Evolutionary conservation across 441 rosid genomes (phyloP).

Genomic region (Gossypium aridum): DNA sequence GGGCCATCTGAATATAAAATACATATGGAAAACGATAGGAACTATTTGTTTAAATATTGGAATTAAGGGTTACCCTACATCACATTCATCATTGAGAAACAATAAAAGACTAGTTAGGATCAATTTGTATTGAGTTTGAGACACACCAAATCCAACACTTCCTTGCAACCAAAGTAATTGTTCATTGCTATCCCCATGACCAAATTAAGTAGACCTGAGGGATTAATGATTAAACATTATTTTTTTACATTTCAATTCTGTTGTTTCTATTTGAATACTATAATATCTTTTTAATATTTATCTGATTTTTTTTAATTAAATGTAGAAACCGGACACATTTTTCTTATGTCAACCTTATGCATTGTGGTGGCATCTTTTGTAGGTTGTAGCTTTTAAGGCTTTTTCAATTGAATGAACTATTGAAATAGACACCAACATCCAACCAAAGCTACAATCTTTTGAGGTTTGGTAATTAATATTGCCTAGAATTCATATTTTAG

Average conservation of each 20-base stretch:
- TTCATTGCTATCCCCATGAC: neutral
- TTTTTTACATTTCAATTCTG: no score
- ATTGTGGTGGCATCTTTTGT: neutral
- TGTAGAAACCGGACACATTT: neutral
- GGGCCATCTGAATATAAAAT: neutral
- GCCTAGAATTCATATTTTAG: neutral
- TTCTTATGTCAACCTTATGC: neutral
- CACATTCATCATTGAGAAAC: neutral
- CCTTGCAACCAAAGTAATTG: neutral
- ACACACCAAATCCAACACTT: neutral
- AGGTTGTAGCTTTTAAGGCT: neutral
- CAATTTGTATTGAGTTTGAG: neutral
- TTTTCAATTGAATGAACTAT: neutral
- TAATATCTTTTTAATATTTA: neutral
- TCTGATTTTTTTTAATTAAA: neutral
- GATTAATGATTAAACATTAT: neutral
- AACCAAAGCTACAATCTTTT: neutral
- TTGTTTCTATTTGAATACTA: no score
- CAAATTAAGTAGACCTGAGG: neutral
- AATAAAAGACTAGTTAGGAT: neutral
- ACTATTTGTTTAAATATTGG: neutral
- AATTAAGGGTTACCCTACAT: conserved; percentile 1
- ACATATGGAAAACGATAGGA: neutral
- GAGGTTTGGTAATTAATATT: neutral
- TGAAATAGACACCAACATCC: neutral